Percentiles rank a stretch among this genome's conserved stretches.
phyloP scores from a whole-genome alignment of 371 early-diverging fungal species.

The Rhizopus arrhizus region DNA sequence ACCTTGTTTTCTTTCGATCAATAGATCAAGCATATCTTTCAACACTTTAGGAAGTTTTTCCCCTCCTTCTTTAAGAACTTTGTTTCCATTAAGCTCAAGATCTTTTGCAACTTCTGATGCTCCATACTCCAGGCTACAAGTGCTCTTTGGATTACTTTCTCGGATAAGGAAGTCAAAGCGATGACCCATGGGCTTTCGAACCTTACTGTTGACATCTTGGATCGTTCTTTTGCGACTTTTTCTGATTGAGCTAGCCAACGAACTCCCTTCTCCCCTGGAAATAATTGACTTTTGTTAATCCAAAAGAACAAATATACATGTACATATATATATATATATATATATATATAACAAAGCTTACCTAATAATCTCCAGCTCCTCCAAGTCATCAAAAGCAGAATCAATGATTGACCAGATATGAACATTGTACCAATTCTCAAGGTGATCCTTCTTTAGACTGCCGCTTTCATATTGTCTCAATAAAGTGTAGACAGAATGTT shows the following conservation, averaged over 20 bases:
- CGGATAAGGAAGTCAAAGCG: no score
- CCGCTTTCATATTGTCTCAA: conserved; percentile 21
- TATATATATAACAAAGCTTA: conserved; percentile 7
- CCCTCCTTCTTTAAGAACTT: no score
- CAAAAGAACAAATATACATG: conserved; percentile 16
- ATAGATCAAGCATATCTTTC: no score
- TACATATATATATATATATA: conserved; percentile 8
- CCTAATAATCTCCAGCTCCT: conserved; percentile 18
- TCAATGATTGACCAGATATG: conserved; percentile 25
- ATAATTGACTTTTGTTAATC: conserved; percentile 13
- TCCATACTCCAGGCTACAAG: no score
- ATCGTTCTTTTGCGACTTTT: conserved; percentile 16
- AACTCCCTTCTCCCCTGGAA: conserved; percentile 15
- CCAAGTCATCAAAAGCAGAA: conserved; percentile 17
- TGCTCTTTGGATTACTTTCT: no score
- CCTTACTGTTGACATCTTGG: conserved; percentile 3
- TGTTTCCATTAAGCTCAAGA: no score
- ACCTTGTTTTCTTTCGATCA: no score
- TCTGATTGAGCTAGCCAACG: conserved; percentile 6
- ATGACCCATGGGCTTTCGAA: conserved; percentile 8
- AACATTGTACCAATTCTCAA: conserved; percentile 21
- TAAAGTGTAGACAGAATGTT: conserved; percentile 18
- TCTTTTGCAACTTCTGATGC: no score
- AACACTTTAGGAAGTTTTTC: no score
- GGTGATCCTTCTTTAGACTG: conserved; percentile 18